A percentile compares a stretch with the other conserved stretches of the same genome.
Evolutionary conservation across 2,329 filamentous ascomycete species (phyloP).

Genomic region (Xylaria sp.): DNA sequence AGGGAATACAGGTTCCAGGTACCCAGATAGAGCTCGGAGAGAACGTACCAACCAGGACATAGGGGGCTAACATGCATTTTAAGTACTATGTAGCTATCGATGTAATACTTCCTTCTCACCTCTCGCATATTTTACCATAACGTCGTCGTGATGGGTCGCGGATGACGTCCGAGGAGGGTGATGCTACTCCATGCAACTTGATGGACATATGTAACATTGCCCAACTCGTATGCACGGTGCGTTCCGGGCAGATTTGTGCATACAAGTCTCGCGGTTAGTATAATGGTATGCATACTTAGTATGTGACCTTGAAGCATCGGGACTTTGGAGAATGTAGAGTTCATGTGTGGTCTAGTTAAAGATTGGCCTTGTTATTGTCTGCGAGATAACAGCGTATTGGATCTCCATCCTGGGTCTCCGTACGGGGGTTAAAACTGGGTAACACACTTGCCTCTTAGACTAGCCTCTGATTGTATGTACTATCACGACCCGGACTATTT

Average conservation of each 20-base stretch:
- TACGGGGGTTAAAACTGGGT: neutral
- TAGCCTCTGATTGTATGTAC: neutral
- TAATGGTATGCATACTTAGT: neutral
- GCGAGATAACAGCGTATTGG: neutral
- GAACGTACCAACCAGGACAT: no score
- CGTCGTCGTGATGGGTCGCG: neutral
- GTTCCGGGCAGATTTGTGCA: constrained; percentile 6
- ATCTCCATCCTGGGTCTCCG: neutral
- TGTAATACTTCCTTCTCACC: neutral
- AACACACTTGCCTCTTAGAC: neutral
- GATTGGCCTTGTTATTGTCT: neutral
- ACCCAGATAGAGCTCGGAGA: no score
- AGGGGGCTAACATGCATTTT: neutral
- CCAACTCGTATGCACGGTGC: constrained; percentile 9
- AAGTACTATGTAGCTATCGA: neutral
- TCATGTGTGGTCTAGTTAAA: neutral
- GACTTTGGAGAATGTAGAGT: neutral
- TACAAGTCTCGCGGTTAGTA: constrained; percentile 1
- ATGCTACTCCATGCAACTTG: constrained; percentile 6
- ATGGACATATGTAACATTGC: constrained; percentile 5
- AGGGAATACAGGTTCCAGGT: neutral
- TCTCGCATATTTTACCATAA: neutral
- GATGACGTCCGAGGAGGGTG: neutral
- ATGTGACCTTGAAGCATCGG: neutral
- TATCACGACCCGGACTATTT: neutral